phyloP scores from a whole-genome alignment of 2,329 filamentous ascomycete species.

The Metarhizium sp. region DNA sequence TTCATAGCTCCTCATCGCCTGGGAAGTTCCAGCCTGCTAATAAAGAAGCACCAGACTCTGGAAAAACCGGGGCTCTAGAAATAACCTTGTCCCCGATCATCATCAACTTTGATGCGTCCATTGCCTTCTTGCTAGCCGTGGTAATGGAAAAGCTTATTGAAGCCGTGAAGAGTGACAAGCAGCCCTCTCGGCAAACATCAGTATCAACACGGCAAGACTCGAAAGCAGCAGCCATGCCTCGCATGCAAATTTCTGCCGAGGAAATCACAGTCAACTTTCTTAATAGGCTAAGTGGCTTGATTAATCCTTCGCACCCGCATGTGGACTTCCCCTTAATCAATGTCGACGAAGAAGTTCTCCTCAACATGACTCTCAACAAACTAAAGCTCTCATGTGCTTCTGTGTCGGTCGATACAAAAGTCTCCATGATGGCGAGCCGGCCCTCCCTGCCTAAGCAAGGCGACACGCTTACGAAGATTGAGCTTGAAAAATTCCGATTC shows the following conservation, averaged over 20 bases:
- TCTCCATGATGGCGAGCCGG: slow-evolving; percentile 2
- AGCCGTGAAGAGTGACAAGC: slow-evolving; percentile 26
- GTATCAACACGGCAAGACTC: slow-evolving; percentile 8
- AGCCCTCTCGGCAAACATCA: slow-evolving; percentile 4
- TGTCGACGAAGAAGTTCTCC: slow-evolving; percentile 39
- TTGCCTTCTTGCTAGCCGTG: slow-evolving; percentile 44
- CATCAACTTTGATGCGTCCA: slow-evolving; percentile 45
- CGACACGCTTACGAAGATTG: slow-evolving; percentile 26
- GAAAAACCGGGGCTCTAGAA: slow-evolving; percentile 26
- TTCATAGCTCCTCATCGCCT: slow-evolving; percentile 13
- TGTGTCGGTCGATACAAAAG: not conserved
- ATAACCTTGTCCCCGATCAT: slow-evolving; percentile 41
- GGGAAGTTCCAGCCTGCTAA: not conserved
- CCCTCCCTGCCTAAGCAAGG: slow-evolving; percentile 9
- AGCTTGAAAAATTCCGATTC: slow-evolving; percentile 49
- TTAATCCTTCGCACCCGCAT: slow-evolving; percentile 38
- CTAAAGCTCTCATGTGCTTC: slow-evolving; percentile 20
- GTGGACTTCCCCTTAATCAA: slow-evolving; percentile 30
- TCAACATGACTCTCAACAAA: slow-evolving; percentile 39
- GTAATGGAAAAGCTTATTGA: slow-evolving; percentile 40
- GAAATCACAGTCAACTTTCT: slow-evolving; percentile 46
- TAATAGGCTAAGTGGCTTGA: slow-evolving; percentile 42
- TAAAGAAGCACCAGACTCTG: not conserved
- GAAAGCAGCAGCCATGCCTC: slow-evolving; percentile 15
- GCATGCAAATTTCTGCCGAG: slow-evolving; percentile 36